Conservation (phyloP, 2,329 filamentous ascomycete genomes). For the Botrytis paeoniae region DNA sequence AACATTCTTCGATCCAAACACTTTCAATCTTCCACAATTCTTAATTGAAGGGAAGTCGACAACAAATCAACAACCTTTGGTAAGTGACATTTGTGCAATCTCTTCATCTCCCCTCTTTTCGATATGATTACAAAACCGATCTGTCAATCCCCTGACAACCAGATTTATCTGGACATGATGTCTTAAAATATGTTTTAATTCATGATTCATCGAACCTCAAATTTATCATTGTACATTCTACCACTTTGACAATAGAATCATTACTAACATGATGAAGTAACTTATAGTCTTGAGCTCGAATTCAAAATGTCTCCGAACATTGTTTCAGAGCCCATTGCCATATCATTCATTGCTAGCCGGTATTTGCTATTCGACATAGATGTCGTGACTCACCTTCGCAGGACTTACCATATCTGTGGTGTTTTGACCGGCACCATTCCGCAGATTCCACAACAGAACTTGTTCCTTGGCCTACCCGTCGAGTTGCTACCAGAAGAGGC, state of each 20-base stretch:
- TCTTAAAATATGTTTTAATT: conserved; percentile 51
- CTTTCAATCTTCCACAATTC: not conserved
- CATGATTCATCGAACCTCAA: conserved; percentile 43
- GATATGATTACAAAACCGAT: conserved; percentile 67
- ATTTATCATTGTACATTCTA: not conserved
- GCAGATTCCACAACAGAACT: conserved; percentile 90
- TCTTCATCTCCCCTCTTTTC: conserved; percentile 21
- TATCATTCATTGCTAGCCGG: conserved; percentile 74
- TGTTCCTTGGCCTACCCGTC: conserved; percentile 84
- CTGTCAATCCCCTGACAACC: conserved; percentile 80
- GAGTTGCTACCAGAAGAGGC: conserved; percentile 92
- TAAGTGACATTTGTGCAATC: conserved; percentile 1
- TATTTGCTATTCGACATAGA: conserved; percentile 90
- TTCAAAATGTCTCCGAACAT: conserved; percentile 19
- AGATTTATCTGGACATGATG: conserved; percentile 42
- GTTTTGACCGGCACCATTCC: conserved; percentile 84
- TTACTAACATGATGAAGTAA: conserved; percentile 6
- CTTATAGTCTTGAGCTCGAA: not conserved
- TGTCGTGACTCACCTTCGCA: conserved; percentile 72
- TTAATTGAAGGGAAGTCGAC: not conserved
- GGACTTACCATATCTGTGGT: conserved; percentile 78
- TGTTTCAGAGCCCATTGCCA: conserved; percentile 61
- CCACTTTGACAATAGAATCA: not conserved
- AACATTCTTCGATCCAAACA: not conserved
- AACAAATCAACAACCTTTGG: not conserved